These are phyloP conservation scores for Lichtheimia hyalospora DNA, from an alignment of 371 early-diverging fungal species.

Conservation along the genomic window DNA sequence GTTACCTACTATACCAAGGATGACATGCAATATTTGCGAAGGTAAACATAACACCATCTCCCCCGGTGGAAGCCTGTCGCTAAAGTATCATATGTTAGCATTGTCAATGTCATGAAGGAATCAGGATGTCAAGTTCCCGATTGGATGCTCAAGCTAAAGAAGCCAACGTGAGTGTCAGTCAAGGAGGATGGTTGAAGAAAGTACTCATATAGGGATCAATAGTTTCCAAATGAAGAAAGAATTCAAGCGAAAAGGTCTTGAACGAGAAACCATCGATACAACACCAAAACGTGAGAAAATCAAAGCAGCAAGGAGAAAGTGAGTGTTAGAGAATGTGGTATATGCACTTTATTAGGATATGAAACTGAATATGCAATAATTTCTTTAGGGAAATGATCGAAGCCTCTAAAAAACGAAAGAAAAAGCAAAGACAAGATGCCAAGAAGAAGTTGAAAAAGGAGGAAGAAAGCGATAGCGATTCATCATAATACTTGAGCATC, in stretches of 20 bases:
- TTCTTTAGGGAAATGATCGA: constrained; percentile 35
- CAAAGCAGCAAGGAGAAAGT: constrained; percentile 27
- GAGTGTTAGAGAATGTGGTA: constrained; percentile 5
- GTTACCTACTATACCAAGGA: constrained; percentile 91
- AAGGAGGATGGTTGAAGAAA: background rate
- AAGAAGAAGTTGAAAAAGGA: constrained; percentile 20
- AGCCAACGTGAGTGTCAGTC: constrained; percentile 51
- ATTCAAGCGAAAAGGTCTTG: constrained; percentile 23
- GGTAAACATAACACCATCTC: constrained; percentile 44
- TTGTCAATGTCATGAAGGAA: constrained; percentile 95
- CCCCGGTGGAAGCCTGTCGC: constrained; percentile 6
- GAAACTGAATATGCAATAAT: background rate
- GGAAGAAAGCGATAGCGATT: background rate
- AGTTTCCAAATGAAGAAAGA: constrained; percentile 26
- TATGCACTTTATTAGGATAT: background rate
- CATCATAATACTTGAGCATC: constrained; percentile 1
- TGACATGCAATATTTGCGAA: constrained; percentile 86
- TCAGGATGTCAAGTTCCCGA: constrained; percentile 96
- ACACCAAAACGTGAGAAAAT: constrained; percentile 34
- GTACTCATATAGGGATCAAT: background rate
- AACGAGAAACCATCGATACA: constrained; percentile 32
- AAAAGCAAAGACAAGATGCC: constrained; percentile 20
- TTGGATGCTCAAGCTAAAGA: constrained; percentile 93
- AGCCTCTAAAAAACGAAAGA: constrained; percentile 40
- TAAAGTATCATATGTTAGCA: constrained; percentile 31